A percentile compares a stretch with the other conserved stretches of the same genome.
Evolutionary conservation across 2,329 filamentous ascomycete species (phyloP).

Genomic region (Penicillium sp.): DNA sequence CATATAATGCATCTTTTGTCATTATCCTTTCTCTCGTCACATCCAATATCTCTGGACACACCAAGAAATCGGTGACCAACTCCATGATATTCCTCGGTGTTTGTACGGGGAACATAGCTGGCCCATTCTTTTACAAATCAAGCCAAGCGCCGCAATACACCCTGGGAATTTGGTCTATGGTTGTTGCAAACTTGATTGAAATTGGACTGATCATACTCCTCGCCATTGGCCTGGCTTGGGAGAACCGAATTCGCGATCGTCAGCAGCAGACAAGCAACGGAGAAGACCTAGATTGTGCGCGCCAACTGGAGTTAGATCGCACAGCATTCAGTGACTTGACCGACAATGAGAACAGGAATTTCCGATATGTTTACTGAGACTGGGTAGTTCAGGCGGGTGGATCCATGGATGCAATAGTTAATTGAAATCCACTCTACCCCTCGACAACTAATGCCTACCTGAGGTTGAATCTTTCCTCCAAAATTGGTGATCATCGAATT

Average conservation of each 20-base stretch:
- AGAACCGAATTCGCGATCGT: conserved; percentile 19
- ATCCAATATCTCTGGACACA: conserved; percentile 31
- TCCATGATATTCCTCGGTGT: conserved; percentile 31
- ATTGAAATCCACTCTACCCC: too few relatives aligned
- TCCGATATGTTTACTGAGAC: conserved; percentile 26
- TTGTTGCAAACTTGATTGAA: conserved; percentile 24
- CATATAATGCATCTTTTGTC: conserved; percentile 32
- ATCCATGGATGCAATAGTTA: too few relatives aligned
- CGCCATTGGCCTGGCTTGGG: conserved; percentile 15
- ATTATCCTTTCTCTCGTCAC: conserved; percentile 33
- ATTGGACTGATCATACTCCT: conserved; percentile 17
- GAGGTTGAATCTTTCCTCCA: too few relatives aligned
- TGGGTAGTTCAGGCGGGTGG: too few relatives aligned
- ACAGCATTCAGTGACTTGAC: conserved; percentile 54
- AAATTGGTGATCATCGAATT: too few relatives aligned
- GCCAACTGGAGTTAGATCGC: conserved; percentile 29
- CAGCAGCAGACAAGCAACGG: background rate
- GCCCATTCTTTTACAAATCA: conserved; percentile 31
- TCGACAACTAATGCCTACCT: too few relatives aligned
- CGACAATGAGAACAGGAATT: conserved; percentile 49
- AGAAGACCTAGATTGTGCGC: conserved; percentile 8
- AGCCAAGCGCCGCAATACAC: conserved; percentile 28
- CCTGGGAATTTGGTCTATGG: conserved; percentile 27
- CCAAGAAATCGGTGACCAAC: conserved; percentile 33
- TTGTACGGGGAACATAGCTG: conserved; percentile 28